Evolutionary conservation across 345 rosid genomes (phyloP), one percentile per base, ranked within the genome.

Genomic region (Bruguiera parviflora): DNA sequence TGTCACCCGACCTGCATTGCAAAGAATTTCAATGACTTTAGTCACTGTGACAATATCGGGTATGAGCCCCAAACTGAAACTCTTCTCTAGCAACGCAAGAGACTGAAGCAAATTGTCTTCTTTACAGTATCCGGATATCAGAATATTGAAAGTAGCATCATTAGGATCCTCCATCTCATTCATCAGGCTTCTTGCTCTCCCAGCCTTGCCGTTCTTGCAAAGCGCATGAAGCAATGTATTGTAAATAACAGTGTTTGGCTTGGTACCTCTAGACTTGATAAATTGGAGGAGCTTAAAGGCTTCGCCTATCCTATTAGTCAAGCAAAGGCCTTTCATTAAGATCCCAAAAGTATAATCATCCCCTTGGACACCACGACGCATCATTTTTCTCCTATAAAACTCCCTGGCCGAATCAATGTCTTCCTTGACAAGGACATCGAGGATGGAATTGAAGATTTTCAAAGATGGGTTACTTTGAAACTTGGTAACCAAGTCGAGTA

Each of bases 271-370:
- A 0, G 84, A 78, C 84, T 91, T 89, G 77, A 91, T 84, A 37
- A 85, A 59, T 64, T 87, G 92, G 85, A 91, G 83, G 43, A 94
- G 90, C 87, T 89, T 94, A 72, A 89, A 94, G 39, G 86, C 92
- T 72, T 91, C 95, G 3, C 78, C 87, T 58, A 89, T 89, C 79
- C 91, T 87, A 73, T 91, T 91, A 43, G 98, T 94, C 62, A 82
- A 81, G 79, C 96, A 91, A 80, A 91, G 91, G 29, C 98, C 98
- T 74, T 91, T 91, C 96, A 91, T 88, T 59, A 94, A 77, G 67
- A 94, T 94, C 60, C 90, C 97, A 10, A 77, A 89, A 8, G 98
- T 94, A 67, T 88, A 93, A 60, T 82, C 87, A 79, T 93, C 98
- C 71, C 96, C 92, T 8, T 78, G 73, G 27, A 91, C 74, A 21